Evolutionary conservation across 768 basidiomycete genomes (phyloP).

Genomic region (Piloderma croceum): DNA sequence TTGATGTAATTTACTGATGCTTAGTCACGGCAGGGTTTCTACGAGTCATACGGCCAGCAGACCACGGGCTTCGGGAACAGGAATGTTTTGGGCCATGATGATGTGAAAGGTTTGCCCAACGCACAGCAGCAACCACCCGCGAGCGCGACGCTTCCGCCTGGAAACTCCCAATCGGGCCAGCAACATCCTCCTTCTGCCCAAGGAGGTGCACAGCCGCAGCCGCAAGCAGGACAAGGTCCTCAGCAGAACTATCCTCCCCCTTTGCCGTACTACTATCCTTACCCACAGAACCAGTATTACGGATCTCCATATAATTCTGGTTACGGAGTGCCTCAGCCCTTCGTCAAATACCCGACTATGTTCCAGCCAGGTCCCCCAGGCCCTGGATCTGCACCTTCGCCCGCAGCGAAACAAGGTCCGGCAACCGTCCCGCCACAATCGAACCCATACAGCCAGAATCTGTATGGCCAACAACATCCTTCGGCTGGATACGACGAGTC

Average conservation of each 20-base stretch:
- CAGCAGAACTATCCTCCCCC: conserved; percentile 41
- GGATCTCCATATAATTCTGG: conserved; percentile 61
- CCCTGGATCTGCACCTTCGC: conserved; percentile 59
- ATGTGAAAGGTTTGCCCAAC: conserved; percentile 63
- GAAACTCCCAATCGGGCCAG: conserved; percentile 47
- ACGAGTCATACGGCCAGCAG: conserved; percentile 67
- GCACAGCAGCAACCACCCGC: conserved; percentile 51
- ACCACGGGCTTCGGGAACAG: conserved; percentile 60
- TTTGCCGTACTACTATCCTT: conserved; percentile 50
- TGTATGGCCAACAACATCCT: conserved; percentile 63
- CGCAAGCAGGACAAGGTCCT: conserved; percentile 56
- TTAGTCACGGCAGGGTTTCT: conserved; percentile 70
- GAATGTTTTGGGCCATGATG: conserved; percentile 65
- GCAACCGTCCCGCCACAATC: conserved; percentile 45
- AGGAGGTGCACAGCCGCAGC: conserved; percentile 44
- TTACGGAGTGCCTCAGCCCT: conserved; percentile 56
- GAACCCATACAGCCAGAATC: conserved; percentile 56
- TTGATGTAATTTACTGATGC: too few relatives aligned
- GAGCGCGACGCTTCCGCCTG: conserved; percentile 47
- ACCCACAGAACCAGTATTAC: conserved; percentile 74
- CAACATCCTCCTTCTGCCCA: conserved; percentile 47
- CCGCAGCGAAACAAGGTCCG: conserved; percentile 61
- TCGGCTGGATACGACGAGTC: conserved; percentile 44
- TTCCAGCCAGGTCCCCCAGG: conserved; percentile 70
- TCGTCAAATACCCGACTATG: conserved; percentile 73